Evolutionary conservation across 257 asterid species (phyloP), one percentile per base, ranked within the genome.

Genomic region (Datura wrightii): DNA sequence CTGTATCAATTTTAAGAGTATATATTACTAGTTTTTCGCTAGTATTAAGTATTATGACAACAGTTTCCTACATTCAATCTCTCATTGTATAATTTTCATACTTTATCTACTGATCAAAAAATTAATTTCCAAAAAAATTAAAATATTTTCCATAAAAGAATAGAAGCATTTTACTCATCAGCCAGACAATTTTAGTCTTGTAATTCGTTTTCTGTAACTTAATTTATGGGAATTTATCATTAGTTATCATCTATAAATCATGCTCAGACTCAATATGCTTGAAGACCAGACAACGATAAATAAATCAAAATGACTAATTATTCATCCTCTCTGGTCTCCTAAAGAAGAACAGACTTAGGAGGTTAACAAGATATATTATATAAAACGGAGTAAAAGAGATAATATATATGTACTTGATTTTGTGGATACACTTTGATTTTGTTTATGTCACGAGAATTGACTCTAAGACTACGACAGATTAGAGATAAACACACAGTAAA

Each of bases 401-500:
- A 42, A 63, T 14, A 8, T 31, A 42, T 42, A 44, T 9, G 56
- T 42, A 0, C 58, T 19, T 72, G 55, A 72, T 71, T 70, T 9
- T 42, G 54, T 70, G 55, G 70, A 71, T 71, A 18, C 55, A 42
- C 55, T 42, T 42, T 19, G 37, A 9, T 71, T 71, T 71, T 71
- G 14, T 18, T 62, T 69, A 83, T 76, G 87, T 87, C 89, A 87
- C 80, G 63, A 78, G 24, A 78, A 66, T 36, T 84, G 91, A 85
- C 82, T 52, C 9, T 15, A 18, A 10, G 79, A 83, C 34, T 11
- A n/a, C 42, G 88, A 83, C 82, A 70, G 48, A 72, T 72, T 58
- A 50, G 42, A 10, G 76, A 82, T 63, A 71, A 55, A 42, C 58
- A 39, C 4, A 39, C 24, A 55, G 36, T 41, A 18, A 42, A 41